Conservation (phyloP, 2,329 filamentous ascomycete species). For the Hypocreales sp. region DNA sequence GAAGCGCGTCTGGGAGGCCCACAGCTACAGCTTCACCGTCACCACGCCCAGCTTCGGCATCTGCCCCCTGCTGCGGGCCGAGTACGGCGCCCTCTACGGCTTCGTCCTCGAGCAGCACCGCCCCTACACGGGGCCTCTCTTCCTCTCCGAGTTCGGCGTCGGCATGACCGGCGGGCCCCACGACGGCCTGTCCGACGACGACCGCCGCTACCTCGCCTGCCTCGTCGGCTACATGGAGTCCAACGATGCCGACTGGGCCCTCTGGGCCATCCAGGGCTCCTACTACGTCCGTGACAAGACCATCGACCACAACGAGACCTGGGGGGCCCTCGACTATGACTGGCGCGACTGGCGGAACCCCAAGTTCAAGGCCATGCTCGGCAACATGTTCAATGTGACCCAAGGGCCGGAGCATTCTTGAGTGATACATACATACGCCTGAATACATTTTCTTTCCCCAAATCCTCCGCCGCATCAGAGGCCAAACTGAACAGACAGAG, state of each 20-base stretch:
- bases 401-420: too few species aligned
- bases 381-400: conserved; percentile 22
- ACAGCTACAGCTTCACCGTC: conserved; percentile 40
- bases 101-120: conserved; percentile 33
- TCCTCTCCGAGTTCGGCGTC: conserved; percentile 44
- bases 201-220: conserved; percentile 33
- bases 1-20: conserved; percentile 46
- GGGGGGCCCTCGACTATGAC: conserved; percentile 29
- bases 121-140: conserved; percentile 35
- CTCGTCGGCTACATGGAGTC: conserved; percentile 33
- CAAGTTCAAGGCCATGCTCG: conserved; percentile 17
- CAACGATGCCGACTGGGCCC: conserved; percentile 44
- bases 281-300: conserved; percentile 39
- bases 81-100: conserved; percentile 31
- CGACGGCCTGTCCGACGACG: conserved; percentile 26
- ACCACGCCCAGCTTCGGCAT: conserved; percentile 26
- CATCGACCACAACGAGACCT: conserved; percentile 36
- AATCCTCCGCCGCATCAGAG: too few species aligned
- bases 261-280: conserved; percentile 42
- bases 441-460: neutral
- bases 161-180: conserved; percentile 26
- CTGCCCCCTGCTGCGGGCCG: conserved; percentile 24
- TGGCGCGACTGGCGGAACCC: conserved; percentile 23
- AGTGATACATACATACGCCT: too few species aligned
- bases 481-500: too few species aligned